Base-by-base conservation (phyloP, 768 basidiomycete species). In the Naganishia vishniacii region DNA sequence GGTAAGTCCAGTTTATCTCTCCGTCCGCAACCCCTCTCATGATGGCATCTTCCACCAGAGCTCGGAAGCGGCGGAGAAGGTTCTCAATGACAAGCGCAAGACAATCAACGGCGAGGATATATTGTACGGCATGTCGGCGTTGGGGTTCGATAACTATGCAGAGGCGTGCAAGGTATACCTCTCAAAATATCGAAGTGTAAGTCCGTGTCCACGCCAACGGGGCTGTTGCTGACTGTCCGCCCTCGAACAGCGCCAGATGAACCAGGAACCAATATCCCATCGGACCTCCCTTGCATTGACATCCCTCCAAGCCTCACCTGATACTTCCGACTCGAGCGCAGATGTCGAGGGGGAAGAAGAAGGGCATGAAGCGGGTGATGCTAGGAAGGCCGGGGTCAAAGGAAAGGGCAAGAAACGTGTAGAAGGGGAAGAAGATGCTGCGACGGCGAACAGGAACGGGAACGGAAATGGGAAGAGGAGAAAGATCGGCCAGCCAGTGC, bases 51-150 rank as follows among this genome's bases (percentile, higher is more conserved):
- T 53, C 42, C 6, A 4, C 8, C 51, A 73, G 74, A 95, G 93
- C 29, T 89, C 87, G 46, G 94, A 98, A 77, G 94, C 94, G 4
- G 91, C 90, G 16, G 94, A 97, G 78, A 91, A 91, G 72, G 93
- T 91, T 69, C 84, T 88, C 74, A 81, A 88, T 70, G 93, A 97
- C 81, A 98, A 98, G 79, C 83, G 94, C 67, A 98, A 98, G 81
- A 98, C 94, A 64, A 92, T 97, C 46, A 92, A 91, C 13, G 94
- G 94, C 26, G 93, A 98, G 81, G 94, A 98, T 77, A 93, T 98
- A 48, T 78, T 98, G 62, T 88, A 90, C 69, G 92, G 92, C n/a
- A 92, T 97, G 90, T 80, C 83, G 37, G 83, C 86, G 40, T 83
- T 98, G 23, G 94, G 94, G 25, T 95, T 95, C 71, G 93, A 95